A percentile compares a stretch with the other conserved stretches of the same genome.
phyloP scores from a whole-genome alignment of 2,329 filamentous ascomycete species.

The Cytospora leucostoma region DNA sequence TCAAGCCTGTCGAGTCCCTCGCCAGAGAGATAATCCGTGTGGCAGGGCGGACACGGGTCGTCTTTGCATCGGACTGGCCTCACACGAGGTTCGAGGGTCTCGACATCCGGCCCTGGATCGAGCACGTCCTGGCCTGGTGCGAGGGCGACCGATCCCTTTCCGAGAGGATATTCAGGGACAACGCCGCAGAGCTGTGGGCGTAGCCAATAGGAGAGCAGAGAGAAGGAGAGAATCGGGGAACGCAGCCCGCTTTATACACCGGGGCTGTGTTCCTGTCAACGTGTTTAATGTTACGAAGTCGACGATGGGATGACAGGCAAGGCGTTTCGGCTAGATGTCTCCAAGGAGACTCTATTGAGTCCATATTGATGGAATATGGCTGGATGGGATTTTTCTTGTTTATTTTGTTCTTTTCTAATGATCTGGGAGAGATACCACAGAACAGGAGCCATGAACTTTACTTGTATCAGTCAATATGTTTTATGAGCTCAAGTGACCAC shows the following conservation, averaged over 20 bases:
- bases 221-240: neutral
- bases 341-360: neutral
- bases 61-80: conserved; percentile 34
- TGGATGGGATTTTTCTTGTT: neutral
- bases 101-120: conserved; percentile 56
- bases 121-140: conserved; percentile 56
- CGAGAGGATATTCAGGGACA: conserved; percentile 55
- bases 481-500: neutral
- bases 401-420: neutral
- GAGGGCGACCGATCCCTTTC: conserved; percentile 45
- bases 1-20: conserved; percentile 29
- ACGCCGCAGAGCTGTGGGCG: conserved; percentile 54
- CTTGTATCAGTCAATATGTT: neutral
- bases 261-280: neutral
- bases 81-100: conserved; percentile 58
- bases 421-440: neutral
- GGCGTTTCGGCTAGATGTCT: conserved; percentile 9
- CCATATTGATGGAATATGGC: too few species aligned
- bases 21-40: conserved; percentile 29
- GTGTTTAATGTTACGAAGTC: neutral
- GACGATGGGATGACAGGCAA: conserved; percentile 14
- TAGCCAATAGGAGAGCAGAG: neutral
- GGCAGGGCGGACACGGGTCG: conserved; percentile 23
- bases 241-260: neutral
- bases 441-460: neutral